phyloP scores from a whole-genome alignment of 495 filamentous ascomycete species.

The Apiosordaria backusii region DNA sequence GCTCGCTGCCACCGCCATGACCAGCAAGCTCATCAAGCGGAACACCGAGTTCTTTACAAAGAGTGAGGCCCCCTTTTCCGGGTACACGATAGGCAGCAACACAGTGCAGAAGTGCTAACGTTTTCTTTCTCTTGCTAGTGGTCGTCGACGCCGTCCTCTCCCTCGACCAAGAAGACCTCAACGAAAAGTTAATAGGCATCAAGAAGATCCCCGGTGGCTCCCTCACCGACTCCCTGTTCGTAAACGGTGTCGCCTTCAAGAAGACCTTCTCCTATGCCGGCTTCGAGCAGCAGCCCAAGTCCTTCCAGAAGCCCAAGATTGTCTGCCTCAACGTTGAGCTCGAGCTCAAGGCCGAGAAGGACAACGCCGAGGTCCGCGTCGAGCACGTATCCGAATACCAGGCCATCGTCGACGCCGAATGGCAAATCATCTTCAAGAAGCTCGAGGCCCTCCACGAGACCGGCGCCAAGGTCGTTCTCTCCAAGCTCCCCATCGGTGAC shows the following conservation, averaged over 20 bases:
- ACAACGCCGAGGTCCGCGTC: conserved; percentile 96
- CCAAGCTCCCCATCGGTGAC: conserved; percentile 96
- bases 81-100: not conserved
- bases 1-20: conserved; percentile 96
- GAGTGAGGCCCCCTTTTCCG: conserved; percentile 52
- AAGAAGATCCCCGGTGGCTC: conserved; percentile 98
- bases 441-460: conserved; percentile 89
- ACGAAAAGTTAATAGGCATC: conserved; percentile 95
- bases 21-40: conserved; percentile 97
- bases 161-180: conserved; percentile 95
- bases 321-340: conserved; percentile 96
- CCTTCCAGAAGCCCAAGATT: conserved; percentile 87
- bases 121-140: conserved; percentile 53
- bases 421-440: conserved; percentile 99
- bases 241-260: conserved; percentile 98
- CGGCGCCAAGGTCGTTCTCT: conserved; percentile 93
- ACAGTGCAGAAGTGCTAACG: not conserved
- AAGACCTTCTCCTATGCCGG: conserved; percentile 99
- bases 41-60: conserved; percentile 97
- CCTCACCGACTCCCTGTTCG: conserved; percentile 92
- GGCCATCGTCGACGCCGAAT: conserved; percentile 97
- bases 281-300: conserved; percentile 98
- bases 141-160: conserved; percentile 95
- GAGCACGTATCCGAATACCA: conserved; percentile 99
- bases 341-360: conserved; percentile 96